phyloP scores from a whole-genome alignment of 371 early-diverging fungal species.

The Parasitella parasitica region DNA sequence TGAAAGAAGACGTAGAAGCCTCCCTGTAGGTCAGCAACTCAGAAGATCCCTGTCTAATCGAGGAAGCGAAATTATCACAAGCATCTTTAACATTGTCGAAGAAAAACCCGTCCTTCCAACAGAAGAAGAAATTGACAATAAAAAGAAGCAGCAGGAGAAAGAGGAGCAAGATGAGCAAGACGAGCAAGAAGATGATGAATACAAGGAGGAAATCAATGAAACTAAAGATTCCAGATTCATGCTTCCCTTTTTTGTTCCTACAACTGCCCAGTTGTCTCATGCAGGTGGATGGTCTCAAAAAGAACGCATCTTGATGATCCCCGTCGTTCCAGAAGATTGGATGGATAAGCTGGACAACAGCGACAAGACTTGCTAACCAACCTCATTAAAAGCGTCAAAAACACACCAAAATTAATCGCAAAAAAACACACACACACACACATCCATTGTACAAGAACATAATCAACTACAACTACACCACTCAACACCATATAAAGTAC shows the following conservation, averaged over 20 bases:
- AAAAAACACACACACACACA: too few relatives aligned
- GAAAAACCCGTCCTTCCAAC: background rate
- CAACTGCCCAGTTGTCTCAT: slow-evolving; percentile 34
- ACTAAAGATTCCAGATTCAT: slow-evolving; percentile 51
- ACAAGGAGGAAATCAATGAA: slow-evolving; percentile 30
- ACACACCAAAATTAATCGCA: background rate
- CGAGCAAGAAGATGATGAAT: slow-evolving; percentile 39
- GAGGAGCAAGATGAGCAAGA: slow-evolving; percentile 16
- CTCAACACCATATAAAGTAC: background rate
- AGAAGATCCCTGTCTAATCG: slow-evolving; percentile 32
- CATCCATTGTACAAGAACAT: background rate
- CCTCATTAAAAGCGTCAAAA: background rate
- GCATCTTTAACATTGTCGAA: slow-evolving; percentile 8
- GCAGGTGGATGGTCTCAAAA: slow-evolving; percentile 38
- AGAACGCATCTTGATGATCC: slow-evolving; percentile 11
- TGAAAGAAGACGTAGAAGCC: slow-evolving; percentile 33
- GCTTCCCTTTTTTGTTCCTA: slow-evolving; percentile 58
- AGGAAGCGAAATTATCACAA: slow-evolving; percentile 32
- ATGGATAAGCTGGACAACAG: slow-evolving; percentile 36
- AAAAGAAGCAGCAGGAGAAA: slow-evolving; percentile 6
- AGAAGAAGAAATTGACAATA: slow-evolving; percentile 10
- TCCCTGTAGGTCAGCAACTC: slow-evolving; percentile 14
- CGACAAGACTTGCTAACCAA: slow-evolving; percentile 28
- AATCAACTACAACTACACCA: background rate
- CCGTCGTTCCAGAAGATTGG: slow-evolving; percentile 41